Base-by-base conservation (phyloP, 2,329 filamentous ascomycete genomes). In the Whalleya microplaca region DNA sequence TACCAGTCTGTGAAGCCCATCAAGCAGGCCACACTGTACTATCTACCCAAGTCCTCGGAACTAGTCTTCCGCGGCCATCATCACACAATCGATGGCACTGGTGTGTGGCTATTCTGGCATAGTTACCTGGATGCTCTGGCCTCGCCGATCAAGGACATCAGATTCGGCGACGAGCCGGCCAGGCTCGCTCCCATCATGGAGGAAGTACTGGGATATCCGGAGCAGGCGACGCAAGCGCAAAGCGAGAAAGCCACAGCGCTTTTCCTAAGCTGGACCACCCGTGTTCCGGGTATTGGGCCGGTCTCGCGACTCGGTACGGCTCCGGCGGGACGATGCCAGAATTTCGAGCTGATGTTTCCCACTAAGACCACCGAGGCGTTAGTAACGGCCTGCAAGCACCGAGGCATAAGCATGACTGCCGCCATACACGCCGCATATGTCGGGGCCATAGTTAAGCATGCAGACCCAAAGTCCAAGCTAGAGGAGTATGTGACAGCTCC, bases 21-120 rank as follows among this genome's bases (percentile, higher is more conserved):
- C 44, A 62, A 62, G 48, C 56, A 65, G 21, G 58, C 60, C 9
- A 62, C 61, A 21, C 29, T 65, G 16, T 63, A 65, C 45, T 65
- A 65, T 40, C 5, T 65, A 2, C 63, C 61, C 12, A 60, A 59
- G 4, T 62, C 63, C 32, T 65, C 61, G 2, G 60, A 65, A 48
- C 41, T 68, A 1, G 52, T 66, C n/a, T 58, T 67, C n/a, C 64
- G 66, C 7, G 55, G 32, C 21, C 66, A 64, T 20, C 63, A 69
- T 29, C 55, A 65, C 49, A 64, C 56, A 2, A 52, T 69, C 19
- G 65, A 69, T 20, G 65, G 66, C 9, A 63, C 44, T 2, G 64
- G 64, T 12, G 21, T 63, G 0, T 20, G 66, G 27, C 37, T 64
- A 2, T 66, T 69, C 32, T 66, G 63, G 64, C 47, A 67, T 41